These are phyloP conservation scores for Hygrophila difformis DNA, from an alignment of 257 asterid genomes.

Conservation along the genomic window DNA sequence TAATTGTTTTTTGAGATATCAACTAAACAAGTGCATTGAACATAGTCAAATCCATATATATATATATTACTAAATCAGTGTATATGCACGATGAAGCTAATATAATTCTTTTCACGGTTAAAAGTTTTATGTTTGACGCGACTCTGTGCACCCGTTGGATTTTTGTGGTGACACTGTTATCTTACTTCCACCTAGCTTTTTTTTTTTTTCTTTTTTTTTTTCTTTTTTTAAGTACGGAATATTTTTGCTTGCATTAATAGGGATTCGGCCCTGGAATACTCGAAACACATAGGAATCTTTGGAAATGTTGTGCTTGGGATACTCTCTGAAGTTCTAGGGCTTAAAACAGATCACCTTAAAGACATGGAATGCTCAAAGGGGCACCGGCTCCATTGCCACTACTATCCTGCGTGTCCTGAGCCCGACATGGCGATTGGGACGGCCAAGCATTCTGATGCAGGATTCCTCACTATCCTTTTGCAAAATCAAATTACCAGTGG, in stretches of 20 bases:
- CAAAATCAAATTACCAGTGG: constrained; percentile 23
- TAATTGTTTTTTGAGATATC: too few relatives aligned
- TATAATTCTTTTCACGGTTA: too few relatives aligned
- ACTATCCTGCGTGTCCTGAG: constrained; percentile 37
- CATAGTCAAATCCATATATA: too few relatives aligned
- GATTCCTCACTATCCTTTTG: constrained; percentile 33
- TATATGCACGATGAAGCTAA: too few relatives aligned
- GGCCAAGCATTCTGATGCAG: constrained; percentile 25
- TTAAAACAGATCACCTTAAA: constrained; percentile 18
- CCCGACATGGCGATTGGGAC: constrained; percentile 31
- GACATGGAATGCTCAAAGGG: constrained; percentile 26
- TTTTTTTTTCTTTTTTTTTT: too few relatives aligned
- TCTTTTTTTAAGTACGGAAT: too few relatives aligned
- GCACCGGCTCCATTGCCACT: constrained; percentile 19
- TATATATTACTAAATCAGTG: too few relatives aligned
- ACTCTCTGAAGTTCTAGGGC: constrained; percentile 32
- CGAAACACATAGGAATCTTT: constrained; percentile 13
- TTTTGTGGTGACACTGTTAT: too few relatives aligned
- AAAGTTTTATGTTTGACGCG: too few relatives aligned
- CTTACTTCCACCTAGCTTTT: too few relatives aligned
- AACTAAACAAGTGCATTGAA: too few relatives aligned
- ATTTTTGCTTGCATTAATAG: background rate
- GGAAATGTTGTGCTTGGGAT: constrained; percentile 23
- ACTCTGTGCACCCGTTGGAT: too few relatives aligned
- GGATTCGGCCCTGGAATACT: constrained; percentile 17